phyloP scores from a whole-genome alignment of 129 eudicot species.

The Tagetes patula region DNA sequence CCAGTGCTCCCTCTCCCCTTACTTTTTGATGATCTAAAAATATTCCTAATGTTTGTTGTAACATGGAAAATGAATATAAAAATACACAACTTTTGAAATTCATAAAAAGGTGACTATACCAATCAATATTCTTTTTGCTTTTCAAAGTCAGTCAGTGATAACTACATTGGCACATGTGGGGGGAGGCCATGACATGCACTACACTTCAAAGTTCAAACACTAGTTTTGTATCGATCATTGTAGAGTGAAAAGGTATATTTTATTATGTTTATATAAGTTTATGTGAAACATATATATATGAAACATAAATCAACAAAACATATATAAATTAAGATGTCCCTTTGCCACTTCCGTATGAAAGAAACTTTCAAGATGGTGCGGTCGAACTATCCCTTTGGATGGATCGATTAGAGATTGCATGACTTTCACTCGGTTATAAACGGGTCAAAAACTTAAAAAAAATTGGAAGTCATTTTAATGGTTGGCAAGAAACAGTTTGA shows the following conservation, averaged over 20 bases:
- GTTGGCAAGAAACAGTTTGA: too few species aligned
- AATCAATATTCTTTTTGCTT: conserved; percentile 20
- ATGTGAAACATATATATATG: background rate
- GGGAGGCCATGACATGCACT: conserved; percentile 24
- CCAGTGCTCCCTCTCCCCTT: background rate
- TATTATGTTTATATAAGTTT: background rate
- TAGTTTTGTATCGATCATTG: background rate
- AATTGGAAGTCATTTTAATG: too few species aligned
- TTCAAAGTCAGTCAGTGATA: conserved; percentile 28
- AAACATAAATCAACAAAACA: background rate
- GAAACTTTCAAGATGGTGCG: too few species aligned
- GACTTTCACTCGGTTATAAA: too few species aligned
- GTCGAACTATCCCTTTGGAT: too few species aligned
- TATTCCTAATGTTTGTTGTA: conserved; percentile 32
- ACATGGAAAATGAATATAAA: conserved; percentile 27
- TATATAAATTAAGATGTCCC: too few species aligned
- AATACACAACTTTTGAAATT: conserved; percentile 31
- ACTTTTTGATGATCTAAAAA: conserved; percentile 23
- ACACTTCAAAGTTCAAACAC: background rate
- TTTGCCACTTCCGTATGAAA: too few species aligned
- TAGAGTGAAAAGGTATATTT: background rate
- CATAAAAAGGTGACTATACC: conserved; percentile 37
- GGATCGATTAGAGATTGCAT: too few species aligned
- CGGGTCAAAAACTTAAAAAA: too few species aligned
- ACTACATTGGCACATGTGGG: conserved; percentile 29